phyloP scores from a whole-genome alignment of 106 monocot species.

The Xerophyta viscosa region DNA sequence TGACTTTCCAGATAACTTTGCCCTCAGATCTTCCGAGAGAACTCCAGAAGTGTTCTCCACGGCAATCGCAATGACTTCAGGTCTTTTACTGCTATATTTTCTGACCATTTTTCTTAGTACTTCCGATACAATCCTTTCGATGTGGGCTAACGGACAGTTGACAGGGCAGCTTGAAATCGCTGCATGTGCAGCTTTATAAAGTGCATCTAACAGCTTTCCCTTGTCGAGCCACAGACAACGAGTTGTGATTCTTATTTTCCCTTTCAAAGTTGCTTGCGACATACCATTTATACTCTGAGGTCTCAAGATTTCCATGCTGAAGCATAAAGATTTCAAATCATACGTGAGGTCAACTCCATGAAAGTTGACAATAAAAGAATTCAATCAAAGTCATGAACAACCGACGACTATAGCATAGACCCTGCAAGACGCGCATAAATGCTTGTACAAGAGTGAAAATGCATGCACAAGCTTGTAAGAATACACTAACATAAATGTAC shows the following conservation, averaged over 20 bases:
- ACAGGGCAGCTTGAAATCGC: slow-evolving; percentile 87
- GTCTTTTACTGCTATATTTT: slow-evolving; percentile 88
- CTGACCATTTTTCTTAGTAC: slow-evolving; percentile 83
- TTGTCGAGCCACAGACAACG: slow-evolving; percentile 97
- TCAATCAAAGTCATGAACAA: too few relatives aligned
- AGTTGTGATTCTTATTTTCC: slow-evolving; percentile 81
- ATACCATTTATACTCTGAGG: slow-evolving; percentile 46
- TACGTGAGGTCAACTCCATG: too few relatives aligned
- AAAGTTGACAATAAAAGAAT: too few relatives aligned
- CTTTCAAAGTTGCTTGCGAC: slow-evolving; percentile 57
- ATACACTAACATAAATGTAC: too few relatives aligned
- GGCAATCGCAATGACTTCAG: slow-evolving; percentile 90
- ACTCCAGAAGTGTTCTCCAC: slow-evolving; percentile 62
- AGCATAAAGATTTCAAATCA: slow-evolving; percentile 17
- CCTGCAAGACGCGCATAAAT: too few relatives aligned
- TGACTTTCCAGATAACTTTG: slow-evolving; percentile 49
- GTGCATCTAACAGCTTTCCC: slow-evolving; percentile 88
- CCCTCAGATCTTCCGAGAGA: slow-evolving; percentile 39
- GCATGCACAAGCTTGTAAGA: too few relatives aligned
- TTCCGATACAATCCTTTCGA: slow-evolving; percentile 91
- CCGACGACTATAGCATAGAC: too few relatives aligned
- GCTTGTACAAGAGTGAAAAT: too few relatives aligned
- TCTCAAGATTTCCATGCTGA: slow-evolving; percentile 88
- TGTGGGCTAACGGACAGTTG: slow-evolving; percentile 78
- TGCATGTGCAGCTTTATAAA: slow-evolving; percentile 93